phyloP scores from a whole-genome alignment of 495 filamentous ascomycete genomes.

The Tuber indicum region DNA sequence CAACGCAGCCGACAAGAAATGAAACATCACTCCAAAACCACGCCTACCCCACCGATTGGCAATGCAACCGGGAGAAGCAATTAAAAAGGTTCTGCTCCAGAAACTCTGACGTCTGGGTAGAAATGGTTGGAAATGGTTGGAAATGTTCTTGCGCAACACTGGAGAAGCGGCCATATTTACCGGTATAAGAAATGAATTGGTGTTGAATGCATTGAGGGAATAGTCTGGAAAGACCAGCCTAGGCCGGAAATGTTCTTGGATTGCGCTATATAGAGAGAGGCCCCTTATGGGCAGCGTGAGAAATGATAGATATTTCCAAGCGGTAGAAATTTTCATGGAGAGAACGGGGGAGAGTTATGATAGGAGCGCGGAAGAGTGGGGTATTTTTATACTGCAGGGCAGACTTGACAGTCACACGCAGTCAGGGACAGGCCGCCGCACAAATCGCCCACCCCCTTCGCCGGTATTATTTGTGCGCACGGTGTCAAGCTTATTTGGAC shows the following conservation, averaged over 20 bases:
- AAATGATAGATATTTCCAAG: too few species aligned
- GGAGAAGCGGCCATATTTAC: not conserved
- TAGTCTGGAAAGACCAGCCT: not conserved
- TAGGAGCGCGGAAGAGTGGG: not conserved
- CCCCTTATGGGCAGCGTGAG: not conserved
- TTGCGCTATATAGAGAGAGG: not conserved
- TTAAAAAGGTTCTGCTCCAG: too few species aligned
- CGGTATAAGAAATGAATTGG: not conserved
- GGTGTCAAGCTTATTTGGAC: too few species aligned
- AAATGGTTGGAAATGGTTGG: not conserved
- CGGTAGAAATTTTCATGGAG: not conserved
- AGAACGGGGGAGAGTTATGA: not conserved
- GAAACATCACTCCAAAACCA: not conserved
- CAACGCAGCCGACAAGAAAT: not conserved
- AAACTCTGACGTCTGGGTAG: not conserved
- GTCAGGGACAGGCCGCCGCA: too few species aligned
- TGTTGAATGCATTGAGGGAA: not conserved
- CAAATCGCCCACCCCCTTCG: too few species aligned
- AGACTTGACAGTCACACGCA: too few species aligned
- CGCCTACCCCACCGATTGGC: not conserved
- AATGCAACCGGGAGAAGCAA: too few species aligned
- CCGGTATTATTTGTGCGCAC: too few species aligned
- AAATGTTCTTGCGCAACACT: not conserved
- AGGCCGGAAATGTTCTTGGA: not conserved
- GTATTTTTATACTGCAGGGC: not conserved